phyloP scores from a whole-genome alignment of 352 stramenopile genomes.

The Halophytophthora batemanensis region DNA sequence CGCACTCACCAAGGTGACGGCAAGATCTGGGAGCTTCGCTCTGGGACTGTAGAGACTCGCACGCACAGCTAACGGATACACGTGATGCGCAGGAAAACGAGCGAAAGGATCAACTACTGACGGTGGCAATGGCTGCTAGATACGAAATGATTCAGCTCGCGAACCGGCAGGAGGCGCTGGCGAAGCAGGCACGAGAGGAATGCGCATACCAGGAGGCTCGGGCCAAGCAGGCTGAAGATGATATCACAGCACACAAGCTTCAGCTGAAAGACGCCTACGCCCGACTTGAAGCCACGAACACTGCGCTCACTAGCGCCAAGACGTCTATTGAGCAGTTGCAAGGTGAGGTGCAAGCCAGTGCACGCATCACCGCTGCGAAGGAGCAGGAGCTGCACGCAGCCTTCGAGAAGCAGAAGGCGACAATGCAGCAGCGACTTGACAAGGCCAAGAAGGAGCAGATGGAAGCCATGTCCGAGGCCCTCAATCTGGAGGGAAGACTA shows the following conservation, averaged over 20 bases:
- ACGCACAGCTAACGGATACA: background rate
- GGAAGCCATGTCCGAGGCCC: conserved; percentile 61
- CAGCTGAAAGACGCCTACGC: conserved; percentile 50
- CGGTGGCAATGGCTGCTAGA: conserved; percentile 72
- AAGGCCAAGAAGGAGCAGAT: conserved; percentile 78
- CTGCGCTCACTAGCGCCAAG: conserved; percentile 27
- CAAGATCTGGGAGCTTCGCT: background rate
- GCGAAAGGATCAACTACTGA: conserved; percentile 71
- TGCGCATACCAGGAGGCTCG: conserved; percentile 18
- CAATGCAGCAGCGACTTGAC: conserved; percentile 59
- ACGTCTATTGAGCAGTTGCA: conserved; percentile 31
- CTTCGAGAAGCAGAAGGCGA: conserved; percentile 42
- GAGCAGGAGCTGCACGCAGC: conserved; percentile 39
- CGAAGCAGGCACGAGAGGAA: conserved; percentile 30
- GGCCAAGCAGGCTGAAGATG: conserved; percentile 33
- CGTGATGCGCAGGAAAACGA: conserved; percentile 40
- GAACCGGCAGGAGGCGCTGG: conserved; percentile 40
- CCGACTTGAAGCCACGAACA: conserved; percentile 39
- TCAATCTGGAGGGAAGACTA: conserved; percentile 57
- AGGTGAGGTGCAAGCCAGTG: conserved; percentile 11
- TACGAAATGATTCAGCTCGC: conserved; percentile 63
- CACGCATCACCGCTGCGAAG: conserved; percentile 21
- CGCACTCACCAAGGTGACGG: conserved; percentile 49
- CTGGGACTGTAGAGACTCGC: background rate
- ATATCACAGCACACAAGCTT: conserved; percentile 29